Conservation (phyloP, 495 filamentous ascomycete species). For the Penicillium roqueforti region DNA sequence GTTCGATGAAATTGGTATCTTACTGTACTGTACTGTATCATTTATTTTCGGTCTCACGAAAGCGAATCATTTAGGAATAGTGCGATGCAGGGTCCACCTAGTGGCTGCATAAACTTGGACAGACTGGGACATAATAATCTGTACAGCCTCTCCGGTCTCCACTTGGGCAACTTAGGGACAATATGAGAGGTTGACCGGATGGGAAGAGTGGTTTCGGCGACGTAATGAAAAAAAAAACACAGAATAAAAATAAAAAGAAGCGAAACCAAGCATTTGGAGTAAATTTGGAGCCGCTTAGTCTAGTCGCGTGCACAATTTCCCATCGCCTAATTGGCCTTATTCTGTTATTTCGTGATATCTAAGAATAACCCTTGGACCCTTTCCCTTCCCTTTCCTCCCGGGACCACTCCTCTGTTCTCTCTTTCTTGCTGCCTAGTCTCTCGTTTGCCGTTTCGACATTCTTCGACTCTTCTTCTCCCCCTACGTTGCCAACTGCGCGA, state of each 20-base stretch:
- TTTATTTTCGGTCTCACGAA: background rate
- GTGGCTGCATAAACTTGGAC: background rate
- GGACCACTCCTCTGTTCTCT: background rate
- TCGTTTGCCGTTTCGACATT: background rate
- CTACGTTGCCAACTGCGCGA: background rate
- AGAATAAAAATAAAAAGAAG: background rate
- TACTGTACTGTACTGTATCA: background rate
- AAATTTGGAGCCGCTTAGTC: background rate
- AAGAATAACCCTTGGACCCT: constrained; percentile 2
- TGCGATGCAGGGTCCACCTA: constrained; percentile 10
- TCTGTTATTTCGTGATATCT: background rate
- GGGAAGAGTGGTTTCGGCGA: background rate
- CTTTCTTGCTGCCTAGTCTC: background rate
- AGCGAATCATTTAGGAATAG: background rate
- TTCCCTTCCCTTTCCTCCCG: background rate
- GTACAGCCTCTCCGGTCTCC: background rate
- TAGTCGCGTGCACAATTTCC: constrained; percentile 8
- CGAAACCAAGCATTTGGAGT: constrained; percentile 3
- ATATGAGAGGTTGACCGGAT: background rate
- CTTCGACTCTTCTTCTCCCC: background rate
- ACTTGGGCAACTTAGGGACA: background rate
- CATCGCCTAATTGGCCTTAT: constrained; percentile 3
- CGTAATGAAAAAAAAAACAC: background rate
- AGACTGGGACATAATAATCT: background rate
- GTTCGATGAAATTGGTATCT: too few relatives aligned